Evolutionary conservation across 352 stramenopile species (phyloP).

Genomic region (Pythium folliculosum): DNA sequence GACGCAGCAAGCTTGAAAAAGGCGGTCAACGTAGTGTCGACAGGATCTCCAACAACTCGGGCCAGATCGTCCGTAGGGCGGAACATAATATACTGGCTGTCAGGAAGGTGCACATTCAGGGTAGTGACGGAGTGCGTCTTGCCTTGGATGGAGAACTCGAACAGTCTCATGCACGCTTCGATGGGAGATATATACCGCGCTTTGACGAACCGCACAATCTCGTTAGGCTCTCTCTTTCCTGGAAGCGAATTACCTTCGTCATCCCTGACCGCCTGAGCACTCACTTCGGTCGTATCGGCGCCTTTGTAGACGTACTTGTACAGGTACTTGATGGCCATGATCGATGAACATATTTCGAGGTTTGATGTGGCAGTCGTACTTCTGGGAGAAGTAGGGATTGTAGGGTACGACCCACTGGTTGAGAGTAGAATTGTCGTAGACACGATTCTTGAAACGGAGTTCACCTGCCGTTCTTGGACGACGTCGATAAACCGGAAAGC

Average conservation of each 20-base stretch:
- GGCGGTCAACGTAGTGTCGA: slow-evolving; percentile 6
- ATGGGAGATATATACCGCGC: slow-evolving; percentile 38
- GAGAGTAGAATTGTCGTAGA: slow-evolving; percentile 11
- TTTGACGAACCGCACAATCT: slow-evolving; percentile 32
- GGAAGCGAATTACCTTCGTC: not conserved
- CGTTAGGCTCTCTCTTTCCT: slow-evolving; percentile 16
- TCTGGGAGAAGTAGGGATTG: slow-evolving; percentile 50
- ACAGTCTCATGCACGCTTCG: slow-evolving; percentile 32
- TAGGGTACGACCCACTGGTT: slow-evolving; percentile 48
- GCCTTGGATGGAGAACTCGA: slow-evolving; percentile 30
- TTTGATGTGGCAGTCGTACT: slow-evolving; percentile 61
- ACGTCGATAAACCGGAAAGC: slow-evolving; percentile 1
- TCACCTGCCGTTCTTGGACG: not conserved
- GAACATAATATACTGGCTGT: slow-evolving; percentile 4
- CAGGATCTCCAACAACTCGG: not conserved
- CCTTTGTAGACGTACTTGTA: slow-evolving; percentile 69
- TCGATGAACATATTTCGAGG: slow-evolving; percentile 44
- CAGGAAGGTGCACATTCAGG: slow-evolving; percentile 10
- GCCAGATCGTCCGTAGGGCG: not conserved
- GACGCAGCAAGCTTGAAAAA: slow-evolving; percentile 6
- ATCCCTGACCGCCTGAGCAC: slow-evolving; percentile 12
- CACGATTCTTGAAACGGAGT: not conserved
- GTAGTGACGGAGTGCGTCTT: slow-evolving; percentile 19
- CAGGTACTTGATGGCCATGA: slow-evolving; percentile 51
- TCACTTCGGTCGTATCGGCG: slow-evolving; percentile 34